A percentile compares a stretch with the other conserved stretches of the same genome.
Conservation (phyloP, 768 basidiomycete species). For the Boletus barrowsii region DNA sequence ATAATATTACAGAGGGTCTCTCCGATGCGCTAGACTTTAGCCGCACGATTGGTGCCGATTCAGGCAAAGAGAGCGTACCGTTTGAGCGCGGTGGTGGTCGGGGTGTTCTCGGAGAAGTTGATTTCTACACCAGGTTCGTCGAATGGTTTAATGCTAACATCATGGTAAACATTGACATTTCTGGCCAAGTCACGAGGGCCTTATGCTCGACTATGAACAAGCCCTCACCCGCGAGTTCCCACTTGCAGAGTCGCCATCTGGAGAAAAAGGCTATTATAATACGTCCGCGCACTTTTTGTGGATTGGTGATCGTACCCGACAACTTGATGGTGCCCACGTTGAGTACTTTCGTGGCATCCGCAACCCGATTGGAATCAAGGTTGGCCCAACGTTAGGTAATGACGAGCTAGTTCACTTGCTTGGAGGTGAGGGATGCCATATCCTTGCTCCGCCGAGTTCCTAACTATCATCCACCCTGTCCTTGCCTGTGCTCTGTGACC, state of each 20-base stretch:
- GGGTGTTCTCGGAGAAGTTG: conserved; percentile 79
- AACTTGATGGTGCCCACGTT: conserved; percentile 89
- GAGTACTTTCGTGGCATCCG: conserved; percentile 92
- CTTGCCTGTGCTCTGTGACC: background rate
- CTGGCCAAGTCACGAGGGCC: conserved; percentile 75
- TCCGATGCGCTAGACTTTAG: conserved; percentile 94
- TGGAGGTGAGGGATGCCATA: conserved; percentile 51
- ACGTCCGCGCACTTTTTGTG: conserved; percentile 93
- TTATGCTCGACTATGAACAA: conserved; percentile 90
- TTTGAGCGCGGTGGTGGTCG: conserved; percentile 74
- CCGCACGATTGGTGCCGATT: conserved; percentile 77
- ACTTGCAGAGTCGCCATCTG: conserved; percentile 27
- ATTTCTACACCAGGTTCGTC: conserved; percentile 84
- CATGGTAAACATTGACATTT: background rate
- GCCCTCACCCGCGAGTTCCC: conserved; percentile 78
- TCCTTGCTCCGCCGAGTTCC: background rate
- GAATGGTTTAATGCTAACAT: background rate
- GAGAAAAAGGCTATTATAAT: conserved; percentile 65
- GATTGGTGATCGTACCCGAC: conserved; percentile 95
- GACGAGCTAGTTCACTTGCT: conserved; percentile 77
- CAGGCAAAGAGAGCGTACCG: conserved; percentile 39
- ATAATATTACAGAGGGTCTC: conserved; percentile 77
- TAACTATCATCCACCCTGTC: background rate
- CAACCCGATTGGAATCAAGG: conserved; percentile 95
- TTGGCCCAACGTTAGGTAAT: conserved; percentile 80